Evolutionary conservation across 2,329 filamentous ascomycete species (phyloP), one percentile per base, ranked within the genome.

Genomic region (Phaeosphaeria sp.): DNA sequence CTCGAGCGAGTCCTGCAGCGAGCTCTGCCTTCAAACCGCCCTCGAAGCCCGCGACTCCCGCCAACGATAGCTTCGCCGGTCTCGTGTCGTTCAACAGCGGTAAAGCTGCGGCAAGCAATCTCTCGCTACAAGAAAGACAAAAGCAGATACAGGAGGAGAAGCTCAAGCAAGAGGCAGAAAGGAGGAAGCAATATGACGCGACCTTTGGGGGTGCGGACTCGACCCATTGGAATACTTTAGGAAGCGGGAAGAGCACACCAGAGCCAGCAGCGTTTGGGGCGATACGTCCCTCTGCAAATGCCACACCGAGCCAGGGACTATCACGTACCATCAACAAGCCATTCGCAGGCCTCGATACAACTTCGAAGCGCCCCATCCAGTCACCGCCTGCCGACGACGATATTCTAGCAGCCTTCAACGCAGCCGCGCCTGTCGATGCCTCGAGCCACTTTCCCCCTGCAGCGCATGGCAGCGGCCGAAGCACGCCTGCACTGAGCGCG

Each of bases 81-180:
- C 81, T 95, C 51, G 82, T 93, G 60, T 87, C 84, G 65, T 87
- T 90, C 68, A 85, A 85, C 51, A 69, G 63, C 48, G 77, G 84
- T 27, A 79, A 84, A 50, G 89, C 88, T 74, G 64, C 79, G 53
- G 86, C 84, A 27, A 89, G 88, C 75, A 95, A 90, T 63, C 81
- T 97, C 17, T 87, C 87, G 1, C 80, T 90, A 8, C 79, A 86
- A 54, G 87, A 89, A 69, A 84, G 87, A 51, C 88, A 90, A 74
- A 84, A 81, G 69, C 90, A 87, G 60, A 79, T 97, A 64, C 86
- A 91, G 64, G 91, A 96, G 76, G 89, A 92, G 69, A 91, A 92
- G 76, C 85, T 87, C 61, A 86, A 86, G 58, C 91, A 94, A 74
- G 91, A 93, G 59, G 89, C 89, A 57, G 89, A 93, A 73, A 86